Evolutionary conservation across 2,329 filamentous ascomycete genomes (phyloP).

Genomic region (Metarhizium rileyi): DNA sequence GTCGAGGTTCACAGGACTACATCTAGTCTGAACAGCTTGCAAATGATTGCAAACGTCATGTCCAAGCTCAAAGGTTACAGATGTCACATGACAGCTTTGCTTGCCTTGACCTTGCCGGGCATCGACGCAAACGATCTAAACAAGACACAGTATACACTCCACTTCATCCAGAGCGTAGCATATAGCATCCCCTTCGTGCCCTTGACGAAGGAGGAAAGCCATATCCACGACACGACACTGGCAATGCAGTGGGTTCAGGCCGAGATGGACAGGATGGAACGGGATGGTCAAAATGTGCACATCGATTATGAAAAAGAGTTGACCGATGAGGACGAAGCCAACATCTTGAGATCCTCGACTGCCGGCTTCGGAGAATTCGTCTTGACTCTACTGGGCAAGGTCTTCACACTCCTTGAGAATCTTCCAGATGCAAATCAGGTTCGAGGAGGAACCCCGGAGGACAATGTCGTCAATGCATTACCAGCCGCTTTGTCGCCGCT

Average conservation of each 20-base stretch:
- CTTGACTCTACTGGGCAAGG: conserved; percentile 79
- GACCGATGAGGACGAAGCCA: conserved; percentile 74
- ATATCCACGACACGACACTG: conserved; percentile 62
- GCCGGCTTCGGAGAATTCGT: conserved; percentile 91
- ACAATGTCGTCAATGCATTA: conserved; percentile 92
- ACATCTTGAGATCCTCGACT: conserved; percentile 86
- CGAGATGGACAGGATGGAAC: conserved; percentile 90
- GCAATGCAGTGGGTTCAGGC: conserved; percentile 90
- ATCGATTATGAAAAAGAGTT: conserved; percentile 79
- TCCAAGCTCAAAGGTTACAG: conserved; percentile 90
- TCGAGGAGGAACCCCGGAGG: conserved; percentile 84
- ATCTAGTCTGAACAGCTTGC: conserved; percentile 82
- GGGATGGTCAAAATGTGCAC: conserved; percentile 72
- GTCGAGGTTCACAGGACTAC: conserved; percentile 96
- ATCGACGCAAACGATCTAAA: conserved; percentile 97
- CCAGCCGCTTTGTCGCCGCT: conserved; percentile 86
- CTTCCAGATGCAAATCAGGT: conserved; percentile 83
- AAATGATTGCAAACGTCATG: conserved; percentile 87
- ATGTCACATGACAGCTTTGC: conserved; percentile 85
- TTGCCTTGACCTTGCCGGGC: conserved; percentile 87
- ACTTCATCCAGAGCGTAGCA: conserved; percentile 90
- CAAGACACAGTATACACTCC: conserved; percentile 89
- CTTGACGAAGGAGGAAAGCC: conserved; percentile 48
- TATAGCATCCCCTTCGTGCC: conserved; percentile 93
- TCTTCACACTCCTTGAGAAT: conserved; percentile 93